phyloP scores from a whole-genome alignment of 2,329 filamentous ascomycete species.

The Colletotrichum sp. region DNA sequence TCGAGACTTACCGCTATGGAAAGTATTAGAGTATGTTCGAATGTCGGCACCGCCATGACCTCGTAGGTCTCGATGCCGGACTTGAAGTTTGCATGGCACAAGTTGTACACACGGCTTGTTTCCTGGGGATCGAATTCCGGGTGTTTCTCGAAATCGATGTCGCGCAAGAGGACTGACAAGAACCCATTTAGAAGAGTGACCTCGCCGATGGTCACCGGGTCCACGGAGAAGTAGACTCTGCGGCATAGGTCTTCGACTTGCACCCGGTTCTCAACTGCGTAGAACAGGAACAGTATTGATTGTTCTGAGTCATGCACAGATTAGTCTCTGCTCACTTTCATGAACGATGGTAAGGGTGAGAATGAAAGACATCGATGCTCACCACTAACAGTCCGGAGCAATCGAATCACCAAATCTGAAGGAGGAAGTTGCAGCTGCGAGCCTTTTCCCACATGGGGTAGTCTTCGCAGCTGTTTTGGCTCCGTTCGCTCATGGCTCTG shows the following conservation, averaged over 20 bases:
- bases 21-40: conserved; percentile 18
- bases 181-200: conserved; percentile 20
- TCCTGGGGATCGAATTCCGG: conserved; percentile 14
- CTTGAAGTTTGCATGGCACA: conserved; percentile 20
- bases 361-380: neutral
- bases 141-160: conserved; percentile 10
- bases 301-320: neutral
- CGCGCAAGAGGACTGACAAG: conserved; percentile 20
- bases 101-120: neutral
- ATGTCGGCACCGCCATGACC: conserved; percentile 18
- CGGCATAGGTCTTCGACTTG: conserved; percentile 21
- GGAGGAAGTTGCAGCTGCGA: neutral
- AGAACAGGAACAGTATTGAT: conserved; percentile 19
- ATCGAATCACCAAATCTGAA: neutral
- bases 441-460: neutral
- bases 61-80: conserved; percentile 15
- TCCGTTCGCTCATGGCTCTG: neutral
- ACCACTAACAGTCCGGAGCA: neutral
- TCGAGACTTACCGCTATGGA: conserved; percentile 14
- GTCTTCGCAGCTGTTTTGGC: neutral
- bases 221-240: conserved; percentile 23
- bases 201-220: conserved; percentile 20
- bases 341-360: neutral
- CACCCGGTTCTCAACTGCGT: conserved; percentile 16
- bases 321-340: neutral